Evolutionary conservation across 2,329 filamentous ascomycete genomes (phyloP), one percentile per base, ranked within the genome.

Genomic region (Calonectria fujianensis): DNA sequence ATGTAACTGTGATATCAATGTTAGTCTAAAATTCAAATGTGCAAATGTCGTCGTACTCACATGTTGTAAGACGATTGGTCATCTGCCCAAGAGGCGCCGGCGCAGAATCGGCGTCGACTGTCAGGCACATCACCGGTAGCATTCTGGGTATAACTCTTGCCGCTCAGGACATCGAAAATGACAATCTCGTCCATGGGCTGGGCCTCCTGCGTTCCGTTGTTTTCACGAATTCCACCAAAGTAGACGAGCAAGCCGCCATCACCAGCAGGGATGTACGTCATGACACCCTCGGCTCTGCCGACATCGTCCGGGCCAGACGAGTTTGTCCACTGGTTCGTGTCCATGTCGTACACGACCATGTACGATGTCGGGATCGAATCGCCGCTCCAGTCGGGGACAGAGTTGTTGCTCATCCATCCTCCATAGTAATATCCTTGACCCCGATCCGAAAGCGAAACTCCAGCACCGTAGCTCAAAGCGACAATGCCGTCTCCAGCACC

Each of bases 1-100:
- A 93, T 80, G 77, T 93, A 93, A 45, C 90, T 92, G 73, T 11
- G 39, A 13, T 8, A n/a, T 6, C 20, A 48, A 20, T 27, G n/a
- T 73, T 20, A 79, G 77, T 52, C 11, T 7, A 13, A 24, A 13
- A 7, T 7, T 14, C 10, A 32, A 13, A 13, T 2, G 8, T 11
- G 14, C 1, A 10, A 29, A 29, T 13, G 37, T 16, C 37, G 14
- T 6, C 11, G 83, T 9, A 63, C 90, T 82, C 78, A 93, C 90
- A 93, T 91, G 77, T 93, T 93, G 79, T 93, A 93, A 14, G 90
- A 92, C 20, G 91, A 91, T 69, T 88, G 85, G 77, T 93, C 92
- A 13, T 86, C 79, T 0, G 90, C 86, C 90, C 91, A 92, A 1
- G 89, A 89, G 27, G 86, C 90, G 51, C 91, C 92, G 4, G 90